Conservation (phyloP, 345 rosid species). For the Passiflora organensis region DNA sequence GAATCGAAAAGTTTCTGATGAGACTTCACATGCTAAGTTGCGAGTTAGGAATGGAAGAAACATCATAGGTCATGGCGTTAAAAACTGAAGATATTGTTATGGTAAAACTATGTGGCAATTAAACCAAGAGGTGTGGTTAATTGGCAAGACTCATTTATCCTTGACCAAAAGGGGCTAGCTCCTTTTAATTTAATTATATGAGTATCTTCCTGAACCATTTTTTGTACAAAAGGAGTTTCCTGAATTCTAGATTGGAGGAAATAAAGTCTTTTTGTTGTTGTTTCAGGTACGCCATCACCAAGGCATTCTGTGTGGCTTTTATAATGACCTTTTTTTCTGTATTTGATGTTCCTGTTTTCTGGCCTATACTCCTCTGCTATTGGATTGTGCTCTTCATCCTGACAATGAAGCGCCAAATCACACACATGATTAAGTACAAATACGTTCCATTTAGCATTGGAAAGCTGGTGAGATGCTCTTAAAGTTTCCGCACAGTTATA, state of each 20-base stretch:
- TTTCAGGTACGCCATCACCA: conserved; percentile 64
- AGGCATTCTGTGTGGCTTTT: conserved; percentile 71
- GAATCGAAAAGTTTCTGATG: not conserved
- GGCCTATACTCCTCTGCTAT: conserved; percentile 74
- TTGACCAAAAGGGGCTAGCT: not conserved
- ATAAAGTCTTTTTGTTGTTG: conserved; percentile 1
- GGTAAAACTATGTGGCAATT: conserved; percentile 3
- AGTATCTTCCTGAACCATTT: not conserved
- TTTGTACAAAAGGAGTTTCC: not conserved
- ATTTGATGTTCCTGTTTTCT: conserved; percentile 82
- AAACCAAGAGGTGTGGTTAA: not conserved
- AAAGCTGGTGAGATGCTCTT: conserved; percentile 40
- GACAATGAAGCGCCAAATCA: conserved; percentile 62
- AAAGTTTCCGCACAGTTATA: not conserved
- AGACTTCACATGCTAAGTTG: too few species aligned
- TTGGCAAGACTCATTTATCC: not conserved
- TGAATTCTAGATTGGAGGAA: not conserved
- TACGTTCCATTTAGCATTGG: conserved; percentile 59
- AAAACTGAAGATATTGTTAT: not conserved
- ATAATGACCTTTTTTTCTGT: conserved; percentile 62
- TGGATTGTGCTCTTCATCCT: conserved; percentile 71
- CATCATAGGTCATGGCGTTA: not conserved
- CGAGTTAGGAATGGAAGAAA: too few species aligned
- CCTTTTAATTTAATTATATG: not conserved
- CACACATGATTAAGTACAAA: conserved; percentile 62